Conservation (phyloP, 768 basidiomycete species). For the Collybiopsis confluens region DNA sequence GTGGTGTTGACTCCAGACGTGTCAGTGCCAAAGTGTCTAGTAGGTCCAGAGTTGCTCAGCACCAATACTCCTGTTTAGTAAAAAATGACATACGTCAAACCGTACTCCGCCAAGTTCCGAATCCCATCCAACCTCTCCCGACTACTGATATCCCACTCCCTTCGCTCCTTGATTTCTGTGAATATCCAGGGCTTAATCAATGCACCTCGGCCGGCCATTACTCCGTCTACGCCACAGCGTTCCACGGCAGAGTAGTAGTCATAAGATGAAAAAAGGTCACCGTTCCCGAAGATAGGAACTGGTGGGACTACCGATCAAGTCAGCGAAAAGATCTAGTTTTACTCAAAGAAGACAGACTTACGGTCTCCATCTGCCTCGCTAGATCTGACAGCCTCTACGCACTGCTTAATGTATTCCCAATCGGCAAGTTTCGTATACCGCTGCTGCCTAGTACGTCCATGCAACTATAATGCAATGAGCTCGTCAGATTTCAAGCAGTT, state of each 20-base stretch:
- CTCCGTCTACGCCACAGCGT: conserved; percentile 81
- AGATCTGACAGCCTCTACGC: conserved; percentile 75
- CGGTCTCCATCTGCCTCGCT: conserved; percentile 68
- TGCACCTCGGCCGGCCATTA: conserved; percentile 94
- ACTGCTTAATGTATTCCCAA: conserved; percentile 90
- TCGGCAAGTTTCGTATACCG: conserved; percentile 90
- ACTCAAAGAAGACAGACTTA: conserved; percentile 30
- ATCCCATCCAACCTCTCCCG: conserved; percentile 79
- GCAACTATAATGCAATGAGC: conserved; percentile 55
- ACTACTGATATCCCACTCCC: conserved; percentile 93
- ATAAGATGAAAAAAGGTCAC: conserved; percentile 88
- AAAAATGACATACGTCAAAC: conserved; percentile 54
- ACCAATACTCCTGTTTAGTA: too few relatives aligned
- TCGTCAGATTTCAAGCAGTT: neutral
- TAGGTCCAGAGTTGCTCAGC: too few relatives aligned
- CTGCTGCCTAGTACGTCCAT: conserved; percentile 92
- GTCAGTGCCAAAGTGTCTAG: conserved; percentile 80
- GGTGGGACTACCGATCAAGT: conserved; percentile 50
- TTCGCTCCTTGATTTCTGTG: conserved; percentile 87
- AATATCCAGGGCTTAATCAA: conserved; percentile 97
- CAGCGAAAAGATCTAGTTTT: conserved; percentile 1
- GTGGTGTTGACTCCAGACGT: conserved; percentile 88
- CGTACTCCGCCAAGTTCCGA: conserved; percentile 81
- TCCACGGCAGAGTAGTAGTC: conserved; percentile 79
- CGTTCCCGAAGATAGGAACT: conserved; percentile 95